A percentile compares a stretch with the other conserved stretches of the same genome.
Conservation (phyloP, 2,329 filamentous ascomycete genomes). For the Aureobasidium sp. region DNA sequence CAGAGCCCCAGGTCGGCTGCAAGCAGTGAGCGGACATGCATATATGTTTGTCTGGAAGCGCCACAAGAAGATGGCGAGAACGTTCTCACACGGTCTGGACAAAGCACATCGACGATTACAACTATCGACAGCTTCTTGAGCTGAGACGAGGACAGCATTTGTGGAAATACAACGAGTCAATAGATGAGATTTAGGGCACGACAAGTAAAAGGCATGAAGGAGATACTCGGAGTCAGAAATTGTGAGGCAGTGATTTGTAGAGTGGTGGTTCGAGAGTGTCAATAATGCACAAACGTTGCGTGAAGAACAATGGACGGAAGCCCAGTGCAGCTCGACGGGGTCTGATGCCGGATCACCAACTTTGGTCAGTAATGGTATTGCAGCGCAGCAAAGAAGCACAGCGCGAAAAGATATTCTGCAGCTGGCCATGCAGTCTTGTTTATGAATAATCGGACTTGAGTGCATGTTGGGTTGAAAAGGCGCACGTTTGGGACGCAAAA, state of each 20-base stretch:
- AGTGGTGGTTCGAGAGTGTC: neutral
- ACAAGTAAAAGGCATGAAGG: neutral
- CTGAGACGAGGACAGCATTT: neutral
- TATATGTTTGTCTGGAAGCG: constrained; percentile 8
- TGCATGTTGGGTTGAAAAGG: neutral
- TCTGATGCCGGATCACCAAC: neutral
- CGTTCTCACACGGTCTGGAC: constrained; percentile 2
- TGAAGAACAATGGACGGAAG: neutral
- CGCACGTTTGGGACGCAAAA: neutral
- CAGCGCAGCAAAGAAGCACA: neutral
- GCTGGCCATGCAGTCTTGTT: neutral
- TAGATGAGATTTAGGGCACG: neutral
- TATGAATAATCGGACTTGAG: neutral
- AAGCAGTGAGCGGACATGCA: neutral
- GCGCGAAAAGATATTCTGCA: neutral
- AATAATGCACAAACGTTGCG: constrained; percentile 9
- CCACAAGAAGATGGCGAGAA: constrained; percentile 2
- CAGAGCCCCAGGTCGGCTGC: neutral
- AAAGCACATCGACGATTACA: constrained; percentile 1
- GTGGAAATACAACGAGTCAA: neutral
- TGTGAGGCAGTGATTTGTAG: neutral
- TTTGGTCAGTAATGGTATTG: neutral
- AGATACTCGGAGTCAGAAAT: neutral
- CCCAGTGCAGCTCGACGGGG: neutral
- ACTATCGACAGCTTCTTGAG: neutral